Conservation (phyloP, 2,329 filamentous ascomycete genomes). For the Cyphellophora attinorum region DNA sequence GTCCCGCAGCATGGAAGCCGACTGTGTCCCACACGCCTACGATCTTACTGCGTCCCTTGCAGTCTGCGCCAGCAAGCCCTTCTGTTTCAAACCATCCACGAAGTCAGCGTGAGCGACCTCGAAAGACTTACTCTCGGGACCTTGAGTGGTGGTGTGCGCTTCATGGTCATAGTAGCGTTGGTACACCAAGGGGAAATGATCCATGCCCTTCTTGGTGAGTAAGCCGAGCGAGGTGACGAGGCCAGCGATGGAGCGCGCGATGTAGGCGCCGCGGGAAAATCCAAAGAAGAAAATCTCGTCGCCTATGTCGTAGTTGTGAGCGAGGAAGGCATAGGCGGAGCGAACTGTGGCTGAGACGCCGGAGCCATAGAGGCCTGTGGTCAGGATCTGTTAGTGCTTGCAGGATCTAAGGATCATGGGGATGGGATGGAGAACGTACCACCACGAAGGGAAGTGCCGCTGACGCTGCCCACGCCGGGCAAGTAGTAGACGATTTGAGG, state of each 20-base stretch:
- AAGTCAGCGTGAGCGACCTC: conserved; percentile 11
- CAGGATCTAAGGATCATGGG: too few species aligned
- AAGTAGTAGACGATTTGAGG: conserved; percentile 31
- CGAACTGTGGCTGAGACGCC: conserved; percentile 14
- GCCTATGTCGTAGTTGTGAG: conserved; percentile 29
- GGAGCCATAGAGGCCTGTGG: conserved; percentile 10
- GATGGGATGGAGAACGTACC: conserved; percentile 13
- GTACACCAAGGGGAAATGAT: conserved; percentile 20
- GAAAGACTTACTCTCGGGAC: conserved; percentile 3
- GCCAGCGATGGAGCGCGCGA: conserved; percentile 35
- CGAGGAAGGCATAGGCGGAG: conserved; percentile 19
- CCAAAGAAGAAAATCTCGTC: conserved; percentile 42
- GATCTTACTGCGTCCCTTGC: conserved; percentile 24
- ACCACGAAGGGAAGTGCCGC: conserved; percentile 14
- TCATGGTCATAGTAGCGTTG: conserved; percentile 14
- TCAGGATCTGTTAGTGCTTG: too few species aligned
- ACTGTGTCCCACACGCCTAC: conserved; percentile 24
- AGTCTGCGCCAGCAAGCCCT: conserved; percentile 6
- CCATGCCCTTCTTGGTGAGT: conserved; percentile 19
- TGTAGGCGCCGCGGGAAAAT: conserved; percentile 39
- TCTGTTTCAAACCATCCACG: conserved; percentile 6
- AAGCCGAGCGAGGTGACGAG: conserved; percentile 37
- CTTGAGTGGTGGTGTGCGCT: background rate
- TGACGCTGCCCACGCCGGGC: conserved; percentile 25
- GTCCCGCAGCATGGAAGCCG: conserved; percentile 18